A percentile compares a stretch with the other conserved stretches of the same genome.
phyloP scores from a whole-genome alignment of 1,284 basidiomycete species.

The Rhodotorula mucilaginosa region DNA sequence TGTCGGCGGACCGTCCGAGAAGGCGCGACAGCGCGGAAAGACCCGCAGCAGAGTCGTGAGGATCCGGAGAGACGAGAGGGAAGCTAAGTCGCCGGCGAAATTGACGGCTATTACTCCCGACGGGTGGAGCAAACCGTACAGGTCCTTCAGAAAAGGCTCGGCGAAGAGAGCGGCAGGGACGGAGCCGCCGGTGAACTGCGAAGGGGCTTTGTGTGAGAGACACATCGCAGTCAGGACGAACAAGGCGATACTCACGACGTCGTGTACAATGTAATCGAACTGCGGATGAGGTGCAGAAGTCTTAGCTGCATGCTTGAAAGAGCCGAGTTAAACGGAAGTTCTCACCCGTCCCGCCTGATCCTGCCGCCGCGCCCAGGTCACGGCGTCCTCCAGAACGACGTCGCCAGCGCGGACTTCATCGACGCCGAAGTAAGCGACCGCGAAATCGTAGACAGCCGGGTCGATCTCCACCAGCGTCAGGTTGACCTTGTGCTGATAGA shows the following conservation, averaged over 20 bases:
- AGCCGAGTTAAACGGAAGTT: background rate
- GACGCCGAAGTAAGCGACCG: constrained; percentile 71
- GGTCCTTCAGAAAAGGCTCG: constrained; percentile 70
- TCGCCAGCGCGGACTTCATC: constrained; percentile 58
- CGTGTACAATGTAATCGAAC: constrained; percentile 80
- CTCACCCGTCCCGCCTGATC: constrained; percentile 47
- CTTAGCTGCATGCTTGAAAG: background rate
- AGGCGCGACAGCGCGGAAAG: constrained; percentile 73
- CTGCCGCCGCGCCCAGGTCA: constrained; percentile 56
- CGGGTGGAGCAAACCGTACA: constrained; percentile 63
- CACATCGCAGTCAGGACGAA: background rate
- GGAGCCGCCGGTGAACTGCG: constrained; percentile 75
- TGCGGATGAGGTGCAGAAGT: constrained; percentile 31
- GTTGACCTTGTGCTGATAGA: constrained; percentile 64
- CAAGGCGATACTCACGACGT: constrained; percentile 54
- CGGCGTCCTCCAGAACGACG: constrained; percentile 72
- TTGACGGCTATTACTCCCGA: constrained; percentile 77
- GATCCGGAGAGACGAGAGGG: constrained; percentile 64
- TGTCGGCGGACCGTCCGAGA: constrained; percentile 61
- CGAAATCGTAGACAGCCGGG: constrained; percentile 78
- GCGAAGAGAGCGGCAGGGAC: constrained; percentile 80
- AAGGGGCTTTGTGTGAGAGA: background rate
- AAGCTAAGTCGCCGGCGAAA: constrained; percentile 66
- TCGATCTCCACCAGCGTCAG: constrained; percentile 82
- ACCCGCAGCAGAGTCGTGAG: constrained; percentile 63